Percentiles rank a stretch among this genome's conserved stretches.
These are phyloP conservation scores for Heliamphora exappendiculata DNA, from an alignment of 148 eudicot genomes.

Conservation along the genomic window DNA sequence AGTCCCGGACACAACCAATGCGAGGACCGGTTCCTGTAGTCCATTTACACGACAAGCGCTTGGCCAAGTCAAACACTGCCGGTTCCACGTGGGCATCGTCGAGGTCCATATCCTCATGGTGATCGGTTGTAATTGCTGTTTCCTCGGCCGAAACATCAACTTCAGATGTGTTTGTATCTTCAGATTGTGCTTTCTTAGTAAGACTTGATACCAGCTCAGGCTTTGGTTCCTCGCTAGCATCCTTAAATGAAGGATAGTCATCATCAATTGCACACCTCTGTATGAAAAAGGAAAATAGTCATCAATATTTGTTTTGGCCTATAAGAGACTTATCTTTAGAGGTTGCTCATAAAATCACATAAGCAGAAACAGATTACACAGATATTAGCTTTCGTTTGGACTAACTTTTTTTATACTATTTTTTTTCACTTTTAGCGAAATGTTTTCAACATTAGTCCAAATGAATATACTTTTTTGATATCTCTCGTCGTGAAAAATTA, in stretches of 20 bases:
- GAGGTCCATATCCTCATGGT: constrained; percentile 3
- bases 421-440: no score
- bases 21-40: constrained; percentile 67
- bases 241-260: constrained; percentile 31
- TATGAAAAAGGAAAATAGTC: not conserved
- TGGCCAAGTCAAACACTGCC: constrained; percentile 30
- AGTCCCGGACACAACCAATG: constrained; percentile 81
- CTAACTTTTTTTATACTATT: no score
- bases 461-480: no score
- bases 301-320: not conserved
- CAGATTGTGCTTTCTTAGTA: constrained; percentile 3
- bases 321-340: not conserved
- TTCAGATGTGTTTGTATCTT: constrained; percentile 7
- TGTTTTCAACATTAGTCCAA: no score
- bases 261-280: constrained; percentile 71
- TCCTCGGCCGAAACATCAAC: constrained; percentile 3
- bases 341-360: not conserved
- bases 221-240: constrained; percentile 30
- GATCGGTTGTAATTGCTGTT: not conserved
- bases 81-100: constrained; percentile 8
- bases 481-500: no score
- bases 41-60: constrained; percentile 74
- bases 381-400: no score
- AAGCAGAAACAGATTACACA: not conserved
- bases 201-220: constrained; percentile 17